phyloP scores from a whole-genome alignment of 345 rosid species.

The Corchorus capsularis region DNA sequence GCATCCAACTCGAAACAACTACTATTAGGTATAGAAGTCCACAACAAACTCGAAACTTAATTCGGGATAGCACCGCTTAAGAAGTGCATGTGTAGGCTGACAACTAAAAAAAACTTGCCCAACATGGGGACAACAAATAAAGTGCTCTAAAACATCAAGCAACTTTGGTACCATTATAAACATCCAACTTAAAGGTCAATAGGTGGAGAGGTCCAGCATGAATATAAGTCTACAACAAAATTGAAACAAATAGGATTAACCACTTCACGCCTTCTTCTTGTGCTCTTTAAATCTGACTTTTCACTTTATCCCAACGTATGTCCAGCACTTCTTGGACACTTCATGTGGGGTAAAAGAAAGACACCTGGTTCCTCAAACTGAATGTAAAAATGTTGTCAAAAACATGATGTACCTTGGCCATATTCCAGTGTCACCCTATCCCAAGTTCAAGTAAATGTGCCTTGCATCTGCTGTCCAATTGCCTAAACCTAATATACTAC shows the following conservation, averaged over 20 bases:
- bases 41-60: background rate
- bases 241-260: background rate
- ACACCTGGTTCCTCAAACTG: too few relatives aligned
- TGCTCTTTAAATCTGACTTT: too few relatives aligned
- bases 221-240: background rate
- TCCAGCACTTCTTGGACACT: too few relatives aligned
- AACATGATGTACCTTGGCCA: too few relatives aligned
- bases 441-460: too few relatives aligned
- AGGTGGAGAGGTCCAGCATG: background rate
- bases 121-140: background rate
- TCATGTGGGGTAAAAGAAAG: too few relatives aligned
- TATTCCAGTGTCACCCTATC: too few relatives aligned
- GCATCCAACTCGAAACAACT: background rate
- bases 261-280: background rate
- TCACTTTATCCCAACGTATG: too few relatives aligned
- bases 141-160: background rate
- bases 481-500: background rate
- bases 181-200: background rate
- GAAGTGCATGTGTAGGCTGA: background rate
- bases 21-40: background rate
- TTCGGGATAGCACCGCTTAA: background rate
- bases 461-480: background rate
- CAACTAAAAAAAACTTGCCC: background rate
- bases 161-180: background rate
- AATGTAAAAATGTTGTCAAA: too few relatives aligned